Conservation (phyloP, 495 filamentous ascomycete genomes). For the Penicillium coprophilum region DNA sequence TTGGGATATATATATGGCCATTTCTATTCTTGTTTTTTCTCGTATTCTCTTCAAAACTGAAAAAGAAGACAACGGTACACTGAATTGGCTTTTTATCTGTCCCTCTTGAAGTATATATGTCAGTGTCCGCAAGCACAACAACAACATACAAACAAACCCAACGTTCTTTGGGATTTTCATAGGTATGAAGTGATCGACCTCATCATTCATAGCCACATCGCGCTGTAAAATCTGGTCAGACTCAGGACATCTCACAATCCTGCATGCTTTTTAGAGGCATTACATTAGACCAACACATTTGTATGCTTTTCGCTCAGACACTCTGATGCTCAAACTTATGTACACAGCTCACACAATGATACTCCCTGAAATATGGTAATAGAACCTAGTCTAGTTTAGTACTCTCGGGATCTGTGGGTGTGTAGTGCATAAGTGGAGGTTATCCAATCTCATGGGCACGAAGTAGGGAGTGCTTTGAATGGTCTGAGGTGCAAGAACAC, state of each 20-base stretch:
- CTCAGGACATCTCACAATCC: neutral
- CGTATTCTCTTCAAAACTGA: neutral
- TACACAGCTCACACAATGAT: neutral
- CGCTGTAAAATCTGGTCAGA: neutral
- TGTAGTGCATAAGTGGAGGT: slow-evolving; percentile 2
- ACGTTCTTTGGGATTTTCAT: neutral
- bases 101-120: neutral
- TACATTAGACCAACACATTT: neutral
- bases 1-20: too few relatives aligned
- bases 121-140: neutral
- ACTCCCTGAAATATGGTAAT: neutral
- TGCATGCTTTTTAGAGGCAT: neutral
- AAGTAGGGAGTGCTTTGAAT: neutral
- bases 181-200: neutral
- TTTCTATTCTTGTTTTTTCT: neutral
- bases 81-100: neutral
- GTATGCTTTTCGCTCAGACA: too few relatives aligned
- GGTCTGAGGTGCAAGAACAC: neutral
- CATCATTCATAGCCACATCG: too few relatives aligned
- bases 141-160: neutral
- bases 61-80: neutral
- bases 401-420: neutral
- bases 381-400: neutral
- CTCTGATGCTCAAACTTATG: neutral
- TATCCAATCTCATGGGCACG: neutral